phyloP scores from a whole-genome alignment of 2,329 filamentous ascomycete genomes.

The Beauveria rudraprayagi region DNA sequence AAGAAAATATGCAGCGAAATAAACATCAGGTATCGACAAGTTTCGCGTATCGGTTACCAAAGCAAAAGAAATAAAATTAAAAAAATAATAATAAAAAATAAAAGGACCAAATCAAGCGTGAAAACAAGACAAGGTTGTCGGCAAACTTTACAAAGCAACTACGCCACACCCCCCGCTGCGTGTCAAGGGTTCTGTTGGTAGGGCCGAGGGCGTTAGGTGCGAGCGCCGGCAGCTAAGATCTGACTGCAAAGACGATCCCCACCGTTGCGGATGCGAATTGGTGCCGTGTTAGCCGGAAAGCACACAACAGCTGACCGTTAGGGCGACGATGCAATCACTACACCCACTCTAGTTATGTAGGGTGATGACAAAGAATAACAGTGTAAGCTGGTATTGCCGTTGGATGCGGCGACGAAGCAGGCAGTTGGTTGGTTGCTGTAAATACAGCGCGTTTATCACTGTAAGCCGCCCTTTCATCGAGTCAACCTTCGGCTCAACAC shows the following conservation, averaged over 20 bases:
- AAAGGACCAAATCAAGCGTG: no score
- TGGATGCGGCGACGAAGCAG: background rate
- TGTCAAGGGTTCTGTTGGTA: background rate
- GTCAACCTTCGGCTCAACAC: no score
- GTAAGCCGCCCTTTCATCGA: no score
- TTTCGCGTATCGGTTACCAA: no score
- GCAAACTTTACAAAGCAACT: background rate
- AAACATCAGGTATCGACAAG: background rate
- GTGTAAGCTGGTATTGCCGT: background rate
- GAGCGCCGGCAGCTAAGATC: constrained; percentile 10
- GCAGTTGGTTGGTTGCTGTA: background rate
- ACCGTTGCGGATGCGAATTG: constrained; percentile 3
- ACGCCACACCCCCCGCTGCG: background rate
- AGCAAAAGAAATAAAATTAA: no score
- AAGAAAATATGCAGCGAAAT: no score
- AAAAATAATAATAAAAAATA: no score
- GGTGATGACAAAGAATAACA: background rate
- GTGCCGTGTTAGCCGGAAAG: constrained; percentile 9
- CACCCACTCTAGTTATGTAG: no score
- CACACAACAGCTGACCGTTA: no score
- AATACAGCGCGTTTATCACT: background rate
- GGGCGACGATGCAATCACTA: background rate
- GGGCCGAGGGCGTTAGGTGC: background rate
- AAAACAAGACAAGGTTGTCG: no score
- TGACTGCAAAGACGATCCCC: constrained; percentile 6